These are phyloP conservation scores for Fusarium albidum DNA, from an alignment of 2,329 filamentous ascomycete species.

Conservation along the genomic window DNA sequence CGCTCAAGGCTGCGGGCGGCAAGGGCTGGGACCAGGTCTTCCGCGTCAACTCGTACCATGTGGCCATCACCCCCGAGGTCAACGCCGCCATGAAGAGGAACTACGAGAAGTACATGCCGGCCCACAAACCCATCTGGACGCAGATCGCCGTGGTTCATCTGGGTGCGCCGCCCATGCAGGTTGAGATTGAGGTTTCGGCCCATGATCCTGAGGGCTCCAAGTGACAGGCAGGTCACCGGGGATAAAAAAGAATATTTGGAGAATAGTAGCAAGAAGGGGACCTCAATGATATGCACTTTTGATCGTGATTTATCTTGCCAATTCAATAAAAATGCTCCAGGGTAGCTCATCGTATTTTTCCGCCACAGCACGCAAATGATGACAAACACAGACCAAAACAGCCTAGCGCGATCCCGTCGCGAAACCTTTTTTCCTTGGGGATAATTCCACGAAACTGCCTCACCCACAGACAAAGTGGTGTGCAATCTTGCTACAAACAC, in stretches of 20 bases:
- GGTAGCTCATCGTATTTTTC: slow-evolving; percentile 7
- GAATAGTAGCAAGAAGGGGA: too few relatives aligned
- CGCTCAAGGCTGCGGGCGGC: slow-evolving; percentile 58
- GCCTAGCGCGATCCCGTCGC: slow-evolving; percentile 21
- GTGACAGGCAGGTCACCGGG: neutral
- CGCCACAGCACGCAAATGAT: neutral
- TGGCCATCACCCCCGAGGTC: slow-evolving; percentile 49
- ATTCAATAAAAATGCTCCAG: neutral
- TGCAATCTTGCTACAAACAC: neutral
- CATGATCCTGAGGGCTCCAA: slow-evolving; percentile 27
- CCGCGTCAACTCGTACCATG: slow-evolving; percentile 54
- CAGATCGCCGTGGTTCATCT: slow-evolving; percentile 57
- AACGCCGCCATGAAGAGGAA: slow-evolving; percentile 51
- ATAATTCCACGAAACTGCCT: slow-evolving; percentile 18
- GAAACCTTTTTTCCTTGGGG: slow-evolving; percentile 26
- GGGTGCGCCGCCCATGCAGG: slow-evolving; percentile 57
- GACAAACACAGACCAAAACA: neutral
- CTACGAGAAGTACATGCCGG: slow-evolving; percentile 57
- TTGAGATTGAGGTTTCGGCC: slow-evolving; percentile 65
- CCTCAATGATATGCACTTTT: too few relatives aligned
- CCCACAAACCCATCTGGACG: slow-evolving; percentile 62
- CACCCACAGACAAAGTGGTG: neutral
- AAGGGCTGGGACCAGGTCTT: slow-evolving; percentile 63
- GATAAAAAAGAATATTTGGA: too few relatives aligned
- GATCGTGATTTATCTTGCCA: neutral